Percentiles rank a stretch among this genome's conserved stretches.
phyloP scores from a whole-genome alignment of 2,329 filamentous ascomycete genomes.

The Arthrobotrys sinensis region DNA sequence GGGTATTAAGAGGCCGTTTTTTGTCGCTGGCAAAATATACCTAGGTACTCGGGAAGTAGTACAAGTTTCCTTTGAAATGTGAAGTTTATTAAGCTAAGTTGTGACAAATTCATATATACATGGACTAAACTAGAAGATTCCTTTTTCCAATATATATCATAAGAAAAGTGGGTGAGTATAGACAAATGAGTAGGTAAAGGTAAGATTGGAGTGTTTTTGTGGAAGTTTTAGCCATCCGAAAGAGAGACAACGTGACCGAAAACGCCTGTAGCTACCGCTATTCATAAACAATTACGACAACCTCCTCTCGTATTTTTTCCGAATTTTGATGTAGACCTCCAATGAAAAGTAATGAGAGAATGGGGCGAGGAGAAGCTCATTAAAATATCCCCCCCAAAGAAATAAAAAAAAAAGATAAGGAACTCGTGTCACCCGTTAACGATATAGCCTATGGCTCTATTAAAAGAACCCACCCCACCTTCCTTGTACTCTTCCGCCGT shows the following conservation, averaged over 20 bases:
- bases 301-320: constrained; percentile 1
- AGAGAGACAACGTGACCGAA: constrained; percentile 1
- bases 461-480: constrained; percentile 62
- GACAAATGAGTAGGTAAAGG: constrained; percentile 8
- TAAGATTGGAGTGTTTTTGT: constrained; percentile 31
- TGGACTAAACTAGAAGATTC: background rate
- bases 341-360: background rate
- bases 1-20: no score
- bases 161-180: constrained; percentile 20
- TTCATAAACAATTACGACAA: constrained; percentile 5
- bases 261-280: constrained; percentile 35
- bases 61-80: no score
- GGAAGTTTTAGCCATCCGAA: background rate
- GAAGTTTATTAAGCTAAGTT: no score
- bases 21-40: no score
- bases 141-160: constrained; percentile 11
- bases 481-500: constrained; percentile 23
- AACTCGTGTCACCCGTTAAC: constrained; percentile 1
- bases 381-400: background rate
- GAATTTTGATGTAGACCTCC: background rate
- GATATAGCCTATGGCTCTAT: background rate
- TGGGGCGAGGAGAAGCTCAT: background rate
- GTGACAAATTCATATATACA: background rate
- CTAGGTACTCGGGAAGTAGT: no score
- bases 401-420: background rate